A percentile compares a stretch with the other conserved stretches of the same genome.
Conservation (phyloP, 345 rosid species). For the Litchi chinensis region DNA sequence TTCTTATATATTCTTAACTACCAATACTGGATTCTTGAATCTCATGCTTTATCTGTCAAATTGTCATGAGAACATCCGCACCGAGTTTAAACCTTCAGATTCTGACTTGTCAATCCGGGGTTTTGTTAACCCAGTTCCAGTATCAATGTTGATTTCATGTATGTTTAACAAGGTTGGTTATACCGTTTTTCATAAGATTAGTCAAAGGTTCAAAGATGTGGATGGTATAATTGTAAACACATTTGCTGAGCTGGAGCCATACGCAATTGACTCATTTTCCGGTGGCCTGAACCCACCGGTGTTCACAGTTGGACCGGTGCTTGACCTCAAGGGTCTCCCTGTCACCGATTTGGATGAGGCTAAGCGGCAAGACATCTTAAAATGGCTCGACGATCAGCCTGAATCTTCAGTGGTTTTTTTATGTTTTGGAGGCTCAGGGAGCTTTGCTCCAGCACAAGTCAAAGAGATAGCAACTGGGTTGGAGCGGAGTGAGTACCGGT, state of each 20-base stretch:
- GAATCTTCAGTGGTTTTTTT: slow-evolving; percentile 44
- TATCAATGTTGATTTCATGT: slow-evolving; percentile 37
- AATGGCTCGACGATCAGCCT: slow-evolving; percentile 56
- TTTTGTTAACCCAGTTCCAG: slow-evolving; percentile 37
- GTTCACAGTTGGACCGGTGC: slow-evolving; percentile 49
- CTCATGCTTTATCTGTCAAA: slow-evolving; percentile 39
- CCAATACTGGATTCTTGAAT: slow-evolving; percentile 35
- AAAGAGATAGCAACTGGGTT: slow-evolving; percentile 51
- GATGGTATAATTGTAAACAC: slow-evolving; percentile 52
- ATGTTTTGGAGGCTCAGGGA: slow-evolving; percentile 56
- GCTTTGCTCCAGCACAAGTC: slow-evolving; percentile 33
- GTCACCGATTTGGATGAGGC: slow-evolving; percentile 25
- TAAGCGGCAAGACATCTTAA: slow-evolving; percentile 23
- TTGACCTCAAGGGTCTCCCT: slow-evolving; percentile 26
- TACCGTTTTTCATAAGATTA: slow-evolving; percentile 33
- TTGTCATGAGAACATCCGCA: slow-evolving; percentile 20
- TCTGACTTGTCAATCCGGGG: slow-evolving; percentile 33
- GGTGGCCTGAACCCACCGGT: slow-evolving; percentile 34
- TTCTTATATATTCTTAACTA: slow-evolving; percentile 44
- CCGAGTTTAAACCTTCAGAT: slow-evolving; percentile 20
- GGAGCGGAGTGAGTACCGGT: slow-evolving; percentile 35
- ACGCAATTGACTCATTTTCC: slow-evolving; percentile 32
- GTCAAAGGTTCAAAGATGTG: slow-evolving; percentile 35
- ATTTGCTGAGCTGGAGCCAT: slow-evolving; percentile 36
- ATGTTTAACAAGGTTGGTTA: slow-evolving; percentile 37